These are phyloP conservation scores for Farysia itapuensis DNA, from an alignment of 1,284 basidiomycete species.

Conservation along the genomic window DNA sequence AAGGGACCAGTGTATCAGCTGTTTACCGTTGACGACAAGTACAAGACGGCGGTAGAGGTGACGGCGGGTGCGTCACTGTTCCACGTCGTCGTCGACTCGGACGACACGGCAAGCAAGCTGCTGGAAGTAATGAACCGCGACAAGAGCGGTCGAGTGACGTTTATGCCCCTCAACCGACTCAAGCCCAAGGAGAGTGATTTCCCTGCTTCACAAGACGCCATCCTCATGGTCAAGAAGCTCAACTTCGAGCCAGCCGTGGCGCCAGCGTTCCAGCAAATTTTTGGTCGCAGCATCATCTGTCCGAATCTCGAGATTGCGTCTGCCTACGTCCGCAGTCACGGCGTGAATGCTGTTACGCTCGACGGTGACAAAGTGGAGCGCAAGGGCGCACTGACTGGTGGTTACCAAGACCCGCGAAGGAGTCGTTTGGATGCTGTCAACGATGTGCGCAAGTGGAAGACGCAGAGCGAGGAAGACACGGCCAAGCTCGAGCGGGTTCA, in stretches of 20 bases:
- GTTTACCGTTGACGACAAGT: conserved; percentile 88
- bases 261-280: conserved; percentile 95
- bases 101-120: conserved; percentile 83
- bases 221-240: conserved; percentile 76
- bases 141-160: conserved; percentile 89
- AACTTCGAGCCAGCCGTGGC: conserved; percentile 72
- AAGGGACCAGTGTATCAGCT: conserved; percentile 92
- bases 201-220: conserved; percentile 76
- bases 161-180: conserved; percentile 97
- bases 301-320: conserved; percentile 87
- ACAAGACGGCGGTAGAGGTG: conserved; percentile 88
- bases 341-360: conserved; percentile 93
- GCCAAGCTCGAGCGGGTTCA: conserved; percentile 74
- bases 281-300: conserved; percentile 95
- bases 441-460: conserved; percentile 74
- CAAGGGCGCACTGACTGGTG: conserved; percentile 91
- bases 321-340: conserved; percentile 89
- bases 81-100: conserved; percentile 95
- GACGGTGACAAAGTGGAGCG: conserved; percentile 97
- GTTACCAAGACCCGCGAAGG: conserved; percentile 87
- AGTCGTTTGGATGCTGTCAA: conserved; percentile 87
- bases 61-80: conserved; percentile 94
- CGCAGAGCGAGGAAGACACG: conserved; percentile 71
- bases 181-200: conserved; percentile 70
- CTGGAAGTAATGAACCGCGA: conserved; percentile 90